phyloP scores from a whole-genome alignment of 495 filamentous ascomycete species.

The Aspergillus olivimuriae region DNA sequence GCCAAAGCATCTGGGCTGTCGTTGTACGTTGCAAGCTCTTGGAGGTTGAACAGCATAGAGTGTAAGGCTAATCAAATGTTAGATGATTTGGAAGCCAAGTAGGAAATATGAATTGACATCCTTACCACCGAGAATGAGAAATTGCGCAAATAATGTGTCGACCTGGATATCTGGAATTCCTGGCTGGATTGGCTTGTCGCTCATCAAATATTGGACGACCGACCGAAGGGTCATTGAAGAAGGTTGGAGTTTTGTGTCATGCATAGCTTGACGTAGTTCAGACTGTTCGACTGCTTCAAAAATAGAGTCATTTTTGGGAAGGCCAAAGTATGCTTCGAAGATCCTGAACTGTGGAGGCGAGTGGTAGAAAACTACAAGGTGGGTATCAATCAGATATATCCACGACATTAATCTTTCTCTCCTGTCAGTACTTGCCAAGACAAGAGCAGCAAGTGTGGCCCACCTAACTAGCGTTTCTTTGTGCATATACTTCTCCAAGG shows the following conservation, averaged over 20 bases:
- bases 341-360: constrained; percentile 1
- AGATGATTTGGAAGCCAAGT: no score
- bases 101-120: no score
- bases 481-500: neutral
- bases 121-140: neutral
- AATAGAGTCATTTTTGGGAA: neutral
- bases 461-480: constrained; percentile 3
- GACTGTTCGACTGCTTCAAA: neutral
- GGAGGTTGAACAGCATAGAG: constrained; percentile 1
- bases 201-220: neutral
- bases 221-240: neutral
- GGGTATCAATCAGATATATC: constrained; percentile 1
- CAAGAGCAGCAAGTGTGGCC: neutral
- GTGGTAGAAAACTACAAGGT: constrained; percentile 3
- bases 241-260: neutral
- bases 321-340: neutral
- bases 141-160: neutral
- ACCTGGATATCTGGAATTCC: neutral
- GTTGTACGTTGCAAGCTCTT: neutral
- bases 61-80: neutral
- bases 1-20: neutral
- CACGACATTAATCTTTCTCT: neutral
- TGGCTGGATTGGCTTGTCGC: neutral
- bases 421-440: neutral
- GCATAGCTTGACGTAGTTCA: neutral